These are phyloP conservation scores for Tagetes erecta DNA, from an alignment of 129 eudicot genomes.

Conservation along the genomic window DNA sequence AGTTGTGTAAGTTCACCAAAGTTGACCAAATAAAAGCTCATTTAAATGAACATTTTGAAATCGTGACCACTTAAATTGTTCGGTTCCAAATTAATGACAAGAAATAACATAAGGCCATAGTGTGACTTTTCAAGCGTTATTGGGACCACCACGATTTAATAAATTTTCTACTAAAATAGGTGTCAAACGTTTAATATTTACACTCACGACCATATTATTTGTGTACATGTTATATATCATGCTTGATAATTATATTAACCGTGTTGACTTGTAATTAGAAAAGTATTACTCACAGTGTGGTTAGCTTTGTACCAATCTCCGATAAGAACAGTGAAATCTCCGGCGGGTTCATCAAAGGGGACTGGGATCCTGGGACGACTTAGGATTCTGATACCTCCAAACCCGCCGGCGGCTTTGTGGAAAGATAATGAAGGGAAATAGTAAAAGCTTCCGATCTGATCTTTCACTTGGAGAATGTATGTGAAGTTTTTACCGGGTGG, in stretches of 20 bases:
- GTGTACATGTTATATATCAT: neutral
- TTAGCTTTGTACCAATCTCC: slow-evolving; percentile 89
- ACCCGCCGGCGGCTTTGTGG: slow-evolving; percentile 95
- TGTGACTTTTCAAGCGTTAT: slow-evolving; percentile 23
- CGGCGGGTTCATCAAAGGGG: slow-evolving; percentile 74
- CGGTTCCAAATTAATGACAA: slow-evolving; percentile 15
- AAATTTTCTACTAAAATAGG: neutral
- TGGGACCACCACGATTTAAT: neutral
- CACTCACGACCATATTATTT: neutral
- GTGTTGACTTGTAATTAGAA: neutral
- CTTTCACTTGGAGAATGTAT: slow-evolving; percentile 68
- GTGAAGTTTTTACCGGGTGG: slow-evolving; percentile 91
- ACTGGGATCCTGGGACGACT: slow-evolving; percentile 76
- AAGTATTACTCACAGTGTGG: slow-evolving; percentile 49
- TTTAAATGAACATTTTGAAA: slow-evolving; percentile 20
- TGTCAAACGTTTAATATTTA: neutral
- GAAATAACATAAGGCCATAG: neutral
- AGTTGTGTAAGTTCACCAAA: slow-evolving; percentile 6
- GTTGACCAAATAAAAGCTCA: slow-evolving; percentile 18
- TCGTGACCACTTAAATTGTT: slow-evolving; percentile 2
- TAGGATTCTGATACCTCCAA: slow-evolving; percentile 70
- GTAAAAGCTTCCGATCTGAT: slow-evolving; percentile 88
- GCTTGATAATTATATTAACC: neutral
- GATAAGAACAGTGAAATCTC: slow-evolving; percentile 65
- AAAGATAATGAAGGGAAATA: slow-evolving; percentile 73